Conservation (phyloP, 768 basidiomycete genomes). For the Cantharellus anzutake region DNA sequence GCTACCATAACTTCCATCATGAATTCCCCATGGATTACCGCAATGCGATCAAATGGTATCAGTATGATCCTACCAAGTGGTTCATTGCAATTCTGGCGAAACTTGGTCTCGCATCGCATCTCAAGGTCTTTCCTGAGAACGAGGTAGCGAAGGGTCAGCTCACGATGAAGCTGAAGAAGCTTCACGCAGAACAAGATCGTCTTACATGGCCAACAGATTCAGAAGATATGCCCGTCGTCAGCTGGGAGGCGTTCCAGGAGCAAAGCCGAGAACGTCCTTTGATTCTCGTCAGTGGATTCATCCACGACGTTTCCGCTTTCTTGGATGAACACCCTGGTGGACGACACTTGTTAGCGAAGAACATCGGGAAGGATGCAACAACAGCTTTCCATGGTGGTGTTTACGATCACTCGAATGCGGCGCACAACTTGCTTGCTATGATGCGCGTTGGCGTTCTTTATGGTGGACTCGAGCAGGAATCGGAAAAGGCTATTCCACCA, state of each 20-base stretch:
- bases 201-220: constrained; percentile 64
- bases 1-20: constrained; percentile 98
- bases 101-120: constrained; percentile 49
- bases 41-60: constrained; percentile 89
- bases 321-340: constrained; percentile 88
- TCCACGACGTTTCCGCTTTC: constrained; percentile 74
- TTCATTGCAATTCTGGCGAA: constrained; percentile 48
- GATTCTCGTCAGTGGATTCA: constrained; percentile 78
- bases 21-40: constrained; percentile 95
- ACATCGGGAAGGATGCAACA: constrained; percentile 81
- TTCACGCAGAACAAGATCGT: constrained; percentile 56
- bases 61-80: constrained; percentile 89
- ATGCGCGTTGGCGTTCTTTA: constrained; percentile 39
- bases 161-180: constrained; percentile 83
- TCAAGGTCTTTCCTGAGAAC: constrained; percentile 57
- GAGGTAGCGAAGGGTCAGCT: constrained; percentile 74
- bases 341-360: constrained; percentile 59
- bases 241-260: constrained; percentile 71
- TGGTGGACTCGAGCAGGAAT: constrained; percentile 33
- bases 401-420: constrained; percentile 76
- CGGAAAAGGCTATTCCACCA: constrained; percentile 42
- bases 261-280: constrained; percentile 65
- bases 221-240: constrained; percentile 59
- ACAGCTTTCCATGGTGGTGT: constrained; percentile 90
- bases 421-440: constrained; percentile 55